Evolutionary conservation across 768 basidiomycete genomes (phyloP), one percentile per base, ranked within the genome.

Genomic region (Vararia minispora): DNA sequence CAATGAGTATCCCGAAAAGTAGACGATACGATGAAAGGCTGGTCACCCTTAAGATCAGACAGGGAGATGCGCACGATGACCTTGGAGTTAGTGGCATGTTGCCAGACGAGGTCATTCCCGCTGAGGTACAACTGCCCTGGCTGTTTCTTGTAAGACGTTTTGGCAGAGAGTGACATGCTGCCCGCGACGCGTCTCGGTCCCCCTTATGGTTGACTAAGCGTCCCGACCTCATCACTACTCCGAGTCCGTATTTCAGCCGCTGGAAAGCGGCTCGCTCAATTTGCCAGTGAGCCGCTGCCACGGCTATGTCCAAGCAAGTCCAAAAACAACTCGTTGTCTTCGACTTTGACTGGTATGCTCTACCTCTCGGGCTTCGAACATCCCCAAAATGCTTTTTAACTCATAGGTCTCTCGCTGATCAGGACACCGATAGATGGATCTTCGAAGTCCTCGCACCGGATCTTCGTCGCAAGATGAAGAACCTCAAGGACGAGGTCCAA

Each of bases 391-490:
- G 24, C 22, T 17, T 14, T 22, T 8, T 14, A 25, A 18, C 16
- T 14, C 11, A 16, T 27, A 89, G 85, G 85, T 89, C 86, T 25
- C 72, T 86, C 61, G 78, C 79, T 39, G 94, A 99, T 63, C 92
- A 98, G 64, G 95, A 99, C 63, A 82, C 91, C 1, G 95, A 98
- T 60, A 68, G 91, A 60, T 99, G 83, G 75, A 64, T 91, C 42
- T 79, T 88, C 47, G 88, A 92, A 57, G 88, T 94, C 41, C 71
- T 91, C 24, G 83, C 79, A 0, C 80, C 81, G 2, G 76, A 87
- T 49, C 67, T 97, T 30, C 84, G 95, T 38, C 67, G 87, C 33
- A 76, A 84, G 54, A 76, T 95, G 68, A 71, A 85, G 52, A 65
- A 63, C 17, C 64, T 77, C 49, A 72, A 85, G 56, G 48, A 59